These are phyloP conservation scores for Westerdykella aurantiaca DNA, from an alignment of 2,329 filamentous ascomycete genomes.

Conservation along the genomic window DNA sequence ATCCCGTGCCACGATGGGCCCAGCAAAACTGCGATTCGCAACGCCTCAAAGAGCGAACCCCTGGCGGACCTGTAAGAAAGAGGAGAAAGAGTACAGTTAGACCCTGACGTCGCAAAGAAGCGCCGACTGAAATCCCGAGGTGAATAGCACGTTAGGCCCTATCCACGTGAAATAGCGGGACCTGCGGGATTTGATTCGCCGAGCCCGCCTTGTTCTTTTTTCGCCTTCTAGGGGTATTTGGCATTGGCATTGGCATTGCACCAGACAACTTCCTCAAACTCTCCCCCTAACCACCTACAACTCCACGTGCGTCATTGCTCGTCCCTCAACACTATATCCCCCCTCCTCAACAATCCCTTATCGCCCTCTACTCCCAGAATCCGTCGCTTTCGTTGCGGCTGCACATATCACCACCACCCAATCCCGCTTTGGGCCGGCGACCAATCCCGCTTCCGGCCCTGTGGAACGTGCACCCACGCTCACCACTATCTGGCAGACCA, in stretches of 20 bases:
- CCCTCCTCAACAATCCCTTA: constrained; percentile 3
- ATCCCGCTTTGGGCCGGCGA: constrained; percentile 8
- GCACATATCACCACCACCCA: constrained; percentile 6
- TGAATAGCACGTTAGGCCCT: too few relatives aligned
- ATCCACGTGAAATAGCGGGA: background rate
- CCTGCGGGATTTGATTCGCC: background rate
- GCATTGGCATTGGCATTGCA: background rate
- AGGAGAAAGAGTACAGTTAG: too few relatives aligned
- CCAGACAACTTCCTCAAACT: background rate
- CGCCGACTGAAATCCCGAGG: too few relatives aligned
- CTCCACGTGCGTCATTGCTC: constrained; percentile 13
- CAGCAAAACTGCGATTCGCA: too few relatives aligned
- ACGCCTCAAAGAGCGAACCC: too few relatives aligned
- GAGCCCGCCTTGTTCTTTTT: background rate
- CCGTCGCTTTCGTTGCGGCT: background rate
- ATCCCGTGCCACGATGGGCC: too few relatives aligned
- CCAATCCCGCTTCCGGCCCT: constrained; percentile 3
- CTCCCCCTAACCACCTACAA: constrained; percentile 1
- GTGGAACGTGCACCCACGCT: constrained; percentile 1
- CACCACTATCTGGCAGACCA: background rate
- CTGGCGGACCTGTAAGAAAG: too few relatives aligned
- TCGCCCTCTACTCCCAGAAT: background rate
- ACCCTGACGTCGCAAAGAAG: too few relatives aligned
- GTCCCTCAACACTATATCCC: background rate
- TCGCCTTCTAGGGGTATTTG: background rate